These are phyloP conservation scores for Phytophthora pinifolia DNA, from an alignment of 352 stramenopile species.

Conservation along the genomic window DNA sequence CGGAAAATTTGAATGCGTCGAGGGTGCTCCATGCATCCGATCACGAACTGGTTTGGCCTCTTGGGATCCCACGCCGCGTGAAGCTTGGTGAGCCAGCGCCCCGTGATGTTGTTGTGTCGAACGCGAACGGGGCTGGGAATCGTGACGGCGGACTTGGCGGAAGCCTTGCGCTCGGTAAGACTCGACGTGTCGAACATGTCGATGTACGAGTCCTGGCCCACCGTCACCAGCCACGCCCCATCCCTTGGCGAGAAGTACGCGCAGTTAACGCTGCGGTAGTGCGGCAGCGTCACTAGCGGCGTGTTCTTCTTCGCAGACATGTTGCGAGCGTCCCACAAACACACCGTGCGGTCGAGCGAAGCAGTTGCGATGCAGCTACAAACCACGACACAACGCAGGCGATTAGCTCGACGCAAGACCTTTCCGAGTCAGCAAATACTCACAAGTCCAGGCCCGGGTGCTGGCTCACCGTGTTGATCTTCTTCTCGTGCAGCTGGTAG, in stretches of 20 bases:
- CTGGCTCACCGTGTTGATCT: constrained; percentile 84
- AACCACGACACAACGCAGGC: too few relatives aligned
- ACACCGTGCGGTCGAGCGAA: constrained; percentile 79
- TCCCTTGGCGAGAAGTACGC: constrained; percentile 78
- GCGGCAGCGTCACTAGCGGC: constrained; percentile 58
- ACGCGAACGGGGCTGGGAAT: constrained; percentile 42
- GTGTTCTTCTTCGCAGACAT: constrained; percentile 43
- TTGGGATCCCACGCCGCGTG: constrained; percentile 83
- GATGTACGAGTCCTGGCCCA: constrained; percentile 82
- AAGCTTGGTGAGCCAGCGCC: constrained; percentile 88
- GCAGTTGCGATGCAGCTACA: constrained; percentile 73
- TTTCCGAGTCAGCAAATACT: constrained; percentile 18
- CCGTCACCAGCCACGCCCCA: constrained; percentile 73
- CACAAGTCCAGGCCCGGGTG: constrained; percentile 67
- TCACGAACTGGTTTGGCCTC: constrained; percentile 68
- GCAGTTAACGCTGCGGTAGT: constrained; percentile 83
- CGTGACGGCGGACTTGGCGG: constrained; percentile 33
- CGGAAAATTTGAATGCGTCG: constrained; percentile 84
- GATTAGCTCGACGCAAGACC: too few relatives aligned
- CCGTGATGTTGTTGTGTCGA: constrained; percentile 84
- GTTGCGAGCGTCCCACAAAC: constrained; percentile 78
- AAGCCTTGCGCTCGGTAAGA: constrained; percentile 28
- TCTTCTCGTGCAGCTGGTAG: constrained; percentile 79
- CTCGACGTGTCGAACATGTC: constrained; percentile 67
- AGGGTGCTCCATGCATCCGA: constrained; percentile 82